These are phyloP conservation scores for Caloboletus firmus DNA, from an alignment of 1,284 basidiomycete genomes.

Conservation along the genomic window DNA sequence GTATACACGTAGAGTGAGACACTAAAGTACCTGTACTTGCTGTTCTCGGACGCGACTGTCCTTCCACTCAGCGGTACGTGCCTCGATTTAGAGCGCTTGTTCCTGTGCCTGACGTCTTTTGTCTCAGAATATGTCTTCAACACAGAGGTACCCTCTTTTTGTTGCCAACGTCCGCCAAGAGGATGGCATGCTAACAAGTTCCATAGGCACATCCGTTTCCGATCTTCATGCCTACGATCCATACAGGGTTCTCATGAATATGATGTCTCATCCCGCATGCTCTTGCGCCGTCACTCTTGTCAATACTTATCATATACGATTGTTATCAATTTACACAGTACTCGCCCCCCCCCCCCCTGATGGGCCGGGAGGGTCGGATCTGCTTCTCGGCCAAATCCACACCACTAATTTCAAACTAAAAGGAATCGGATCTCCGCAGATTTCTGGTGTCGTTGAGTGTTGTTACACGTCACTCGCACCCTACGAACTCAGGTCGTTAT, in stretches of 20 bases:
- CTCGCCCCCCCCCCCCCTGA: too few species aligned
- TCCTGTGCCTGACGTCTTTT: conserved; percentile 10
- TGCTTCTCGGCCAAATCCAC: neutral
- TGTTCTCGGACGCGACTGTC: conserved; percentile 76
- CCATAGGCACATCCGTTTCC: conserved; percentile 66
- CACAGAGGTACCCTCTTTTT: conserved; percentile 67
- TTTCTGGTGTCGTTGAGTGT: neutral
- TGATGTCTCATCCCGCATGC: neutral
- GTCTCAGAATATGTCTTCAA: conserved; percentile 88
- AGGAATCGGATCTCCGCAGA: neutral
- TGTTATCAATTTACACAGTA: neutral
- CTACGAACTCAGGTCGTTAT: neutral
- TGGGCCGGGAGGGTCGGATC: neutral
- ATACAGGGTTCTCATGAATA: conserved; percentile 50
- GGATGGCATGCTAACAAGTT: neutral
- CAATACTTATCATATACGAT: neutral
- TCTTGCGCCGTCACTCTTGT: neutral
- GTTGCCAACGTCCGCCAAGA: conserved; percentile 42
- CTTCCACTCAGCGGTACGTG: conserved; percentile 73
- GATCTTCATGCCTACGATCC: conserved; percentile 55
- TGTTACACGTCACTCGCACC: neutral
- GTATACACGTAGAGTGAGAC: conserved; percentile 77
- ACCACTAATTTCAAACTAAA: neutral
- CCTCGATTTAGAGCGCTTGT: neutral
- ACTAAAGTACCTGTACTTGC: conserved; percentile 90